These are phyloP conservation scores for Blastobotrys terrestris DNA, from an alignment of 805 yeast genomes.

Conservation along the genomic window DNA sequence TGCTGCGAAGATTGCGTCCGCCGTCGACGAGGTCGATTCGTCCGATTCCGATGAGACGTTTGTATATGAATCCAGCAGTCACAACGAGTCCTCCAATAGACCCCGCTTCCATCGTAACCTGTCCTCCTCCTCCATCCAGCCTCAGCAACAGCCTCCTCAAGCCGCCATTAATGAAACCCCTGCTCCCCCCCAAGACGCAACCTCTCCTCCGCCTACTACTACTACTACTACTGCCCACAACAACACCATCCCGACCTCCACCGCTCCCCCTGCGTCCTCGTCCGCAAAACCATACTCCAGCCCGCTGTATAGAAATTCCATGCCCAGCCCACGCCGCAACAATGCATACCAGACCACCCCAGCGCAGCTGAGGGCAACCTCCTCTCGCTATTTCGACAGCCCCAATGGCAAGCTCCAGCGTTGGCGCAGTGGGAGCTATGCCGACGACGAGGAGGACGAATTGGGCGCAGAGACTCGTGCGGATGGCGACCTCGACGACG, in stretches of 20 bases:
- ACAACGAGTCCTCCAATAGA: constrained; percentile 9
- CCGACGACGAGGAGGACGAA: constrained; percentile 36
- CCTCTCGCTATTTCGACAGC: constrained; percentile 9
- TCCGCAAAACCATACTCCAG: constrained; percentile 2
- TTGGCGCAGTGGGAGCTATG: constrained; percentile 23
- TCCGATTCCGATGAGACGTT: constrained; percentile 92
- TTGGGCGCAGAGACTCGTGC: constrained; percentile 35
- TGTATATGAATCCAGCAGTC: constrained; percentile 67
- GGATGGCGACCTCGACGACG: constrained; percentile 35
- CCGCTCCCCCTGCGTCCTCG: constrained; percentile 1
- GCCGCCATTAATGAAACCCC: not conserved
- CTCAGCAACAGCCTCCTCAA: constrained; percentile 1
- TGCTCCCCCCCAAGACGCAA: not conserved
- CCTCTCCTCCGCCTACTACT: not conserved
- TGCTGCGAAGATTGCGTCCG: constrained; percentile 91
- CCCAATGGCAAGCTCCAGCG: constrained; percentile 5
- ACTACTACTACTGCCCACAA: not conserved
- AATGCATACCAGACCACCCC: constrained; percentile 11
- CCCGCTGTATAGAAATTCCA: not conserved
- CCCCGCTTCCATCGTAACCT: constrained; percentile 23
- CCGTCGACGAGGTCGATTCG: constrained; percentile 82
- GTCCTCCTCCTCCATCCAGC: constrained; percentile 14
- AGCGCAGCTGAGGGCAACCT: constrained; percentile 7
- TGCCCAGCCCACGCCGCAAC: constrained; percentile 2
- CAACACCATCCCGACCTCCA: not conserved